Base-by-base conservation (phyloP, 106 monocot genomes). In the Dioscorea alata region DNA sequence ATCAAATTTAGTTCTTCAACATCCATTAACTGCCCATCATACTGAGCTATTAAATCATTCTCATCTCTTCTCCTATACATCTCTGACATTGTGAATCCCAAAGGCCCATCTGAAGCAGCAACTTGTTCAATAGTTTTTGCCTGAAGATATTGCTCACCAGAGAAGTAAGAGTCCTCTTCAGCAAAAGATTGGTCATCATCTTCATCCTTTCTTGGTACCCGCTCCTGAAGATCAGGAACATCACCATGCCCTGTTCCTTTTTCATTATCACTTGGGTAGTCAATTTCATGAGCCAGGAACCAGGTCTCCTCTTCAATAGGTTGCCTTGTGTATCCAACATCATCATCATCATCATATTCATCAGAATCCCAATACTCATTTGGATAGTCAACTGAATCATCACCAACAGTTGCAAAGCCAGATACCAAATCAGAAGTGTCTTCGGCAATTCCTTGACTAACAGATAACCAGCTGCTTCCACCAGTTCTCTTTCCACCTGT, bases 341-440 rank as follows among this genome's bases (percentile, higher is more conserved):
- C 99, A 53, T 93, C 93, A 53, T 99, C 99, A 59, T 90, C 99
- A 63, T 88, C 93, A 76, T 99, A 99, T 67, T 99, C 93, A 84
- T 99, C 99, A 74, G 99, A 99, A 73, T 99, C 99, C 99, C 99
- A 99, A 50, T 81, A 99, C 65, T 99, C 99, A 85, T 90, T 87
- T 57, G 87, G 93, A 78, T 93, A 99, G 32, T 93, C 99, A 66
- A 82, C 63, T 49, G 88, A 83, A 13, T 93, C 93, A 75, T 93
- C 99, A 56, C 99, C 99, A 64, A 99, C 54, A 71, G 97, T 99
- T 49, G 89, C 85, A 90, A 99, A 93, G 71, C 99, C 99, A 76
- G 99, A 93, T 18, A 93, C 93, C 59, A 99, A 66, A 71, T 90
- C 93, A 74, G 99, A 93, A 69, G 91, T 72, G 68, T 99, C 99